Base-by-base conservation (phyloP, 2,329 filamentous ascomycete species). In the Aspergillus neoniger region DNA sequence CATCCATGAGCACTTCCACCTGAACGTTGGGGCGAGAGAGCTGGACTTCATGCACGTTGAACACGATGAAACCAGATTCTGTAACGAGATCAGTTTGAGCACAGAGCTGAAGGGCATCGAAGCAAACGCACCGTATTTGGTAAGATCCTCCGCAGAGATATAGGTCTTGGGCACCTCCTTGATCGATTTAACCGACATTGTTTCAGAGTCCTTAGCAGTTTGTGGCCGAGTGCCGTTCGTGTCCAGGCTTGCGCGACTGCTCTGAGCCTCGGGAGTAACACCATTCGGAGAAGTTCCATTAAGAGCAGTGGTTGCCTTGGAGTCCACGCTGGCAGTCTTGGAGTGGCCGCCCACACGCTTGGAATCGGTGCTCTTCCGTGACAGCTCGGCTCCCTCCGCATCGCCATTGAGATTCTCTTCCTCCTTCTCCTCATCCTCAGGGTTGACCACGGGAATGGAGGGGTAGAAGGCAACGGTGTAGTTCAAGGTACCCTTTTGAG, bases 401-500 rank as follows among this genome's bases (percentile, higher is more conserved):
- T 71, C 65, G 47, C 59, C 59, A 6, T 71, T 66, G 15, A 70
- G 67, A 48, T 79, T 77, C 28, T 79, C 76, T 30, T 82, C 78
- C 58, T 81, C 79, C 36, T 83, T 81, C 48, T 76, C 77, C 61
- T 81, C 79, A 58, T 82, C 93, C 8, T 96, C 94, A 1, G 94
- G 93, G 75, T 99, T 94, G 60, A 91, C 86, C 25, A 96, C 83
- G 66, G 95, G 92, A 32, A 97, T 80, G 44, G 90, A 91, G 2
- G 96, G 95, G 74, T 91, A 98, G 82, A 99, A 99, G 1, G 93
- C 84, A 55, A 89, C 88, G 0, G 90, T 94, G 76, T 92, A 97
- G 67, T 88, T 88, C 15, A 99, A 81, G 1, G 81, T 83, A 62
- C 96, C 95, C 82, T 96, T 98, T 30, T 86, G 80, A 36, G 90